Evolutionary conservation across 2,329 filamentous ascomycete species (phyloP).

Genomic region (Botrytis galanthina): DNA sequence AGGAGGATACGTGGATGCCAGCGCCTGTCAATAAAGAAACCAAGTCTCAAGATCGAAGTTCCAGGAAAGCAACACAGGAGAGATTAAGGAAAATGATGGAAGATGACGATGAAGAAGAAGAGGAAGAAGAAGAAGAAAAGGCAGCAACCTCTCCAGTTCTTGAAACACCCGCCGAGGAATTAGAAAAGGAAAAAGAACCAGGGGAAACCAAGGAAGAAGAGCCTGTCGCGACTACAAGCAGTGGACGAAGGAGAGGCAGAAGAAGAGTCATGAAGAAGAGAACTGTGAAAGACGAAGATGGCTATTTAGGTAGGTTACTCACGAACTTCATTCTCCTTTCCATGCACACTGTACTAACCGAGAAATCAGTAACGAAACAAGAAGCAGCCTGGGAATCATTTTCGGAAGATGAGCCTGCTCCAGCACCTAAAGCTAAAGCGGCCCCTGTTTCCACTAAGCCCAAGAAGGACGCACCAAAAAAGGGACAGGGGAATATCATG

Average conservation of each 20-base stretch:
- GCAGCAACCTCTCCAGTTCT: slow-evolving; percentile 28
- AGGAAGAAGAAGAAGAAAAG: slow-evolving; percentile 50
- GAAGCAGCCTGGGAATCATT: slow-evolving; percentile 88
- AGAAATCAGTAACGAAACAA: slow-evolving; percentile 71
- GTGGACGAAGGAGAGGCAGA: slow-evolving; percentile 70
- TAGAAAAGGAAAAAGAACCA: slow-evolving; percentile 41
- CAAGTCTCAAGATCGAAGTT: slow-evolving; percentile 41
- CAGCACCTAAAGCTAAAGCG: slow-evolving; percentile 51
- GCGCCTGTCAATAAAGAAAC: slow-evolving; percentile 39
- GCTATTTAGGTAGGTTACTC: slow-evolving; percentile 70
- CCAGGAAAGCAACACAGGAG: slow-evolving; percentile 62
- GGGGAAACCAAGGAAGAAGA: slow-evolving; percentile 41
- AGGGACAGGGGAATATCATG: slow-evolving; percentile 79
- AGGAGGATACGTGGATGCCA: slow-evolving; percentile 44
- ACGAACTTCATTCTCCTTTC: too few relatives aligned
- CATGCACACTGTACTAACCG: neutral
- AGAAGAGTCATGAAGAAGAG: slow-evolving; percentile 85
- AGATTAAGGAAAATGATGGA: slow-evolving; percentile 75
- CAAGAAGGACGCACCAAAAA: slow-evolving; percentile 57
- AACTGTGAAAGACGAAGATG: slow-evolving; percentile 81
- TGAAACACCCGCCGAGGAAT: slow-evolving; percentile 35
- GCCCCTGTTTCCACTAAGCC: slow-evolving; percentile 41
- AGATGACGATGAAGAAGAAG: slow-evolving; percentile 54
- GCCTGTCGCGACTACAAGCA: slow-evolving; percentile 52
- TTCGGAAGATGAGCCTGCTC: slow-evolving; percentile 77